These are phyloP conservation scores for Malassezia dermatis DNA, from an alignment of 1,284 basidiomycete species.

Conservation along the genomic window DNA sequence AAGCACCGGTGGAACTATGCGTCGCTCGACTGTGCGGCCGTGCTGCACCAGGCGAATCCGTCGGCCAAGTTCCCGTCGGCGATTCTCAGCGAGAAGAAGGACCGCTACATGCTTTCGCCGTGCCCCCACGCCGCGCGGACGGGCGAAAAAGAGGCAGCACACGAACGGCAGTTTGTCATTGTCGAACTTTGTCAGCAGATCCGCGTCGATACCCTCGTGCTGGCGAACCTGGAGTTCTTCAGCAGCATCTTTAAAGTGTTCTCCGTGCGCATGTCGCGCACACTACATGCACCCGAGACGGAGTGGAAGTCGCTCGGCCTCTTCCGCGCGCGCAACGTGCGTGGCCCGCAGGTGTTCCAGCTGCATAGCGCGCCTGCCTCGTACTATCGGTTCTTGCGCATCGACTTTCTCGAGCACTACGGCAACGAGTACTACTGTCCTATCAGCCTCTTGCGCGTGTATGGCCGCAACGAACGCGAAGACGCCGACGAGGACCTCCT, in stretches of 20 bases:
- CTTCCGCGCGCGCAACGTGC: constrained; percentile 74
- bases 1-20: constrained; percentile 73
- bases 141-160: constrained; percentile 30
- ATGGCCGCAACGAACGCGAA: constrained; percentile 91
- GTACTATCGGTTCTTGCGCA: constrained; percentile 66
- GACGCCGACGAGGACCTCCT: constrained; percentile 66
- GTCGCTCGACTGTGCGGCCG: constrained; percentile 79
- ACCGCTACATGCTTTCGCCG: constrained; percentile 93
- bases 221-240: constrained; percentile 97
- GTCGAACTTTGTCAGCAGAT: constrained; percentile 97
- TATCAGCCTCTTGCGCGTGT: constrained; percentile 80
- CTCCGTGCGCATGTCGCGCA: constrained; percentile 70
- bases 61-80: constrained; percentile 71
- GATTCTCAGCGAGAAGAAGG: constrained; percentile 78
- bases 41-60: constrained; percentile 72
- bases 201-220: constrained; percentile 82
- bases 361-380: constrained; percentile 22
- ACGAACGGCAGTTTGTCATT: constrained; percentile 64
- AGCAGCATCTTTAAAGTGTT: constrained; percentile 91
- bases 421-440: constrained; percentile 95
- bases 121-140: constrained; percentile 54
- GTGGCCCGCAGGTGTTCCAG: constrained; percentile 70
- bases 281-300: constrained; percentile 60
- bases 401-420: constrained; percentile 89
- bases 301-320: constrained; percentile 56